These are phyloP conservation scores for Leptodermis oblonga DNA, from an alignment of 257 asterid genomes.

Conservation along the genomic window DNA sequence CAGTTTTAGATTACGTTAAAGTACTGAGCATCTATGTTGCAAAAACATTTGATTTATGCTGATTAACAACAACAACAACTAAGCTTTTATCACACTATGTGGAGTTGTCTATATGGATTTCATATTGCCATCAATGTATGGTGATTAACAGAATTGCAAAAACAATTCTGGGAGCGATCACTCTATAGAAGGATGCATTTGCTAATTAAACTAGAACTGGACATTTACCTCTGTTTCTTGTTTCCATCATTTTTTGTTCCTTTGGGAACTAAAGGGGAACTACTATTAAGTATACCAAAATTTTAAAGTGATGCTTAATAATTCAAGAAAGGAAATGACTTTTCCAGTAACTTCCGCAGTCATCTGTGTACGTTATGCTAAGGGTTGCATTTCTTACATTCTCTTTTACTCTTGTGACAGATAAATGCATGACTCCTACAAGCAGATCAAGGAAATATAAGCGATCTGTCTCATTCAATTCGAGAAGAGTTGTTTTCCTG, in stretches of 20 bases:
- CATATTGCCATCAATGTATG: no score
- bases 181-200: background rate
- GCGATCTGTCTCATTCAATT: slow-evolving; percentile 82
- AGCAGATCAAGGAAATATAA: slow-evolving; percentile 79
- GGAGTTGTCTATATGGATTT: no score
- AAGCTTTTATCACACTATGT: no score
- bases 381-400: background rate
- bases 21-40: background rate
- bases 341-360: background rate
- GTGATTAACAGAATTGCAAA: background rate
- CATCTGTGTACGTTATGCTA: background rate
- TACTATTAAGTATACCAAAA: background rate
- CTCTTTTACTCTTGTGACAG: slow-evolving; percentile 33
- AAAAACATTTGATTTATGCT: background rate
- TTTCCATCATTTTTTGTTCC: background rate
- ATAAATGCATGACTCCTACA: slow-evolving; percentile 39
- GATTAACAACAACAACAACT: no score
- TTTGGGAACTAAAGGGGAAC: background rate
- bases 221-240: background rate
- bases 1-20: background rate
- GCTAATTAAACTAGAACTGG: background rate
- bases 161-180: background rate
- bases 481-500: slow-evolving; percentile 84
- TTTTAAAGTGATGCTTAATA: background rate
- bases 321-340: background rate